These are phyloP conservation scores for Mucuna pruriens DNA, from an alignment of 306 rosid species.

Conservation along the genomic window DNA sequence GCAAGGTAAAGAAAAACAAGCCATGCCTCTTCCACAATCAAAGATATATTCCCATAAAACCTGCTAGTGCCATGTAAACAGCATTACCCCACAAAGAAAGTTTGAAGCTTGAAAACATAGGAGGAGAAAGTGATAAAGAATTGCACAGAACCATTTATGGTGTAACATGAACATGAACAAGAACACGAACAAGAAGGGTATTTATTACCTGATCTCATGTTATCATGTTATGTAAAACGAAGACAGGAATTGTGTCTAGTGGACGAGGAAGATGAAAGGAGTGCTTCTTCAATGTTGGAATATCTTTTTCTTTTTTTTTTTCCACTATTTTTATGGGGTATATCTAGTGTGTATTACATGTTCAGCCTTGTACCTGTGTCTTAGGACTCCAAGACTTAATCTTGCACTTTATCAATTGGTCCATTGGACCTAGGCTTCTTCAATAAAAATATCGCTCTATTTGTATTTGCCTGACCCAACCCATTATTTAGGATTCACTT, in stretches of 20 bases:
- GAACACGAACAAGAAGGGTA: slow-evolving; percentile 22
- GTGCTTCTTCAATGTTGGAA: neutral
- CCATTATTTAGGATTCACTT: too few species aligned
- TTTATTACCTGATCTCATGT: slow-evolving; percentile 43
- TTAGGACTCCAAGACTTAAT: neutral
- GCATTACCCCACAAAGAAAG: slow-evolving; percentile 36
- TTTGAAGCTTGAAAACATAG: slow-evolving; percentile 18
- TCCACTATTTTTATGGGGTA: neutral
- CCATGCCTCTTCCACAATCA: slow-evolving; percentile 53
- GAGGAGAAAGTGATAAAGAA: neutral
- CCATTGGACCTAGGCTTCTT: neutral
- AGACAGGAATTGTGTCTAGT: neutral
- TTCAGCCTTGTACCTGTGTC: neutral
- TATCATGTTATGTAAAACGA: neutral
- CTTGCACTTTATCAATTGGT: neutral
- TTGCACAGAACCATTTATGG: neutral
- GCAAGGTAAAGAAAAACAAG: slow-evolving; percentile 68
- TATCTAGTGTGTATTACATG: neutral
- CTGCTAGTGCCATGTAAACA: slow-evolving; percentile 34
- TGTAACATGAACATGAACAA: slow-evolving; percentile 19
- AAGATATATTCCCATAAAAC: slow-evolving; percentile 27
- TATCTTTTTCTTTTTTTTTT: neutral
- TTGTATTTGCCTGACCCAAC: too few species aligned
- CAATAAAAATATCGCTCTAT: neutral
- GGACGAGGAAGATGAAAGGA: slow-evolving; percentile 13